A percentile compares a stretch with the other conserved stretches of the same genome.
These are phyloP conservation scores for Myriosclerotinia curreyana DNA, from an alignment of 2,329 filamentous ascomycete species.

Conservation along the genomic window DNA sequence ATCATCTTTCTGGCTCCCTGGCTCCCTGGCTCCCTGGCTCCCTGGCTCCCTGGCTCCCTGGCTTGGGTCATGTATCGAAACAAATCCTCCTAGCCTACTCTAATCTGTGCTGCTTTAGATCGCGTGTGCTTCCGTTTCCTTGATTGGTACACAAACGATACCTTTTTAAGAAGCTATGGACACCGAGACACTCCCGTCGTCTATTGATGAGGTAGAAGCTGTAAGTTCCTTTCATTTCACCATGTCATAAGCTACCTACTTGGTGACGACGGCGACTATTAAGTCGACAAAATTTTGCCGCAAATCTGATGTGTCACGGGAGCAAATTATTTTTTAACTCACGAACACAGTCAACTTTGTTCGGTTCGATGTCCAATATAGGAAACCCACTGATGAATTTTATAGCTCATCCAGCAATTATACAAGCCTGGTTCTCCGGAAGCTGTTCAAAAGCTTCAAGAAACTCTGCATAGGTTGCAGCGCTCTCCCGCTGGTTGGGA, in stretches of 20 bases:
- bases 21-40: too few relatives aligned
- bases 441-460: slow-evolving; percentile 57
- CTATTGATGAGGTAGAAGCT: slow-evolving; percentile 36
- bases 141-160: neutral
- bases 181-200: slow-evolving; percentile 31
- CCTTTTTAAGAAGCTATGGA: slow-evolving; percentile 20
- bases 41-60: neutral
- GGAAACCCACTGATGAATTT: neutral
- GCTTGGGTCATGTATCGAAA: slow-evolving; percentile 5
- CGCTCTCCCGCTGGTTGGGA: slow-evolving; percentile 80
- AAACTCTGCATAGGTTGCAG: slow-evolving; percentile 75
- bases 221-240: slow-evolving; percentile 28
- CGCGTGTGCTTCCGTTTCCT: slow-evolving; percentile 6
- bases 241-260: neutral
- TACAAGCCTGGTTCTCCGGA: slow-evolving; percentile 47
- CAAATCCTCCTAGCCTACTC: slow-evolving; percentile 2
- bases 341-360: neutral
- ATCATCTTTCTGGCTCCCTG: neutral
- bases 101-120: slow-evolving; percentile 3
- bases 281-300: neutral
- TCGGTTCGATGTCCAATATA: neutral
- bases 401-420: slow-evolving; percentile 48
- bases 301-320: slow-evolving; percentile 2
- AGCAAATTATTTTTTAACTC: neutral
- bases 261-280: neutral